Percentiles rank a stretch among this genome's conserved stretches.
Conservation (phyloP, 495 filamentous ascomycete genomes). For the Lasiosphaeria ovina region DNA sequence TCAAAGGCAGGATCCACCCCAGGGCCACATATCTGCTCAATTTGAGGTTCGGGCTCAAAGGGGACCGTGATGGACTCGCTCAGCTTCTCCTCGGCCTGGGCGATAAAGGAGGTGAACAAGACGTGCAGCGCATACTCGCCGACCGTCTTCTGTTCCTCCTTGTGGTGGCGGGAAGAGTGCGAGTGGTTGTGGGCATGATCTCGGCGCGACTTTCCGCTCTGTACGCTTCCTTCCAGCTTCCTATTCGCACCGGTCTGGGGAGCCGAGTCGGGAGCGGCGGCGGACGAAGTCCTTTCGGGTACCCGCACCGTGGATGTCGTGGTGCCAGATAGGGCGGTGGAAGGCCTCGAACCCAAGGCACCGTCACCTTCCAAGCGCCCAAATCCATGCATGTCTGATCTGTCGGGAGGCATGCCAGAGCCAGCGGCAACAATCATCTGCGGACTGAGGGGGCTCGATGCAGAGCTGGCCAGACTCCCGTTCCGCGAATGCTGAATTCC, state of each 20-base stretch:
- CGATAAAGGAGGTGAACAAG: slow-evolving; percentile 85
- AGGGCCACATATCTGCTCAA: slow-evolving; percentile 86
- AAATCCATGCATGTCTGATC: slow-evolving; percentile 40
- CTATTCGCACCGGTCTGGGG: slow-evolving; percentile 34
- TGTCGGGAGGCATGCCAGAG: slow-evolving; percentile 44
- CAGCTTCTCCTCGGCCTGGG: slow-evolving; percentile 90
- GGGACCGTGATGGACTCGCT: slow-evolving; percentile 74
- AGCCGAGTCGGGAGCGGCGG: slow-evolving; percentile 22
- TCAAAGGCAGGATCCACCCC: slow-evolving; percentile 90
- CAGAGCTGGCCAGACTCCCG: slow-evolving; percentile 59
- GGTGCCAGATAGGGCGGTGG: slow-evolving; percentile 44
- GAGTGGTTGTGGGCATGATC: slow-evolving; percentile 77
- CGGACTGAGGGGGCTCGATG: slow-evolving; percentile 78
- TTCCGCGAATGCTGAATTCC: slow-evolving; percentile 91
- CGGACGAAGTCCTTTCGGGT: slow-evolving; percentile 37
- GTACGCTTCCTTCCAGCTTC: slow-evolving; percentile 57
- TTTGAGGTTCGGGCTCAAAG: slow-evolving; percentile 70
- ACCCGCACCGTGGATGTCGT: slow-evolving; percentile 34
- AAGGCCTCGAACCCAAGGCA: slow-evolving; percentile 32
- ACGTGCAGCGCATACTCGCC: slow-evolving; percentile 97
- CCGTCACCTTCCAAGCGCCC: slow-evolving; percentile 42
- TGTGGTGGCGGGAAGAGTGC: slow-evolving; percentile 73
- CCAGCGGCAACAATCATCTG: slow-evolving; percentile 74
- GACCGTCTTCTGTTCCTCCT: slow-evolving; percentile 78
- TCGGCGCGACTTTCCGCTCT: slow-evolving; percentile 63